A percentile compares a stretch with the other conserved stretches of the same genome.
phyloP scores from a whole-genome alignment of 306 rosid species.

The Vigna angularis region DNA sequence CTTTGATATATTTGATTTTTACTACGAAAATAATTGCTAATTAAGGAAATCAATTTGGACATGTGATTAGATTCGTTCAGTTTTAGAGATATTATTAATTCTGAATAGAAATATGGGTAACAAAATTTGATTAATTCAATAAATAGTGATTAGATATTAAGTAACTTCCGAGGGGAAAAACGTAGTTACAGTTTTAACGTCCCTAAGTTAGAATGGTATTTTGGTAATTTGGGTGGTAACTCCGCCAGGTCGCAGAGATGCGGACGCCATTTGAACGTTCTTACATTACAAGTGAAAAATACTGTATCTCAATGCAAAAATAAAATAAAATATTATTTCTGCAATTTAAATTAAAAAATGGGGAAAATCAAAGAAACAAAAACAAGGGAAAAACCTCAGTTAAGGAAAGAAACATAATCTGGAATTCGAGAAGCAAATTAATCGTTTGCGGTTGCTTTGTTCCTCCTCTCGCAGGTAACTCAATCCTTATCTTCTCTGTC shows the following conservation, averaged over 20 bases:
- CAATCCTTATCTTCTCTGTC: slow-evolving; percentile 34
- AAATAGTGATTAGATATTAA: neutral
- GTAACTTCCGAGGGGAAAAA: neutral
- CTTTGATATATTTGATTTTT: neutral
- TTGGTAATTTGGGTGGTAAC: slow-evolving; percentile 18
- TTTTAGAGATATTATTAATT: too few relatives aligned
- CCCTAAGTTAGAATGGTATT: slow-evolving; percentile 41
- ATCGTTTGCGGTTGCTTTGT: slow-evolving; percentile 48
- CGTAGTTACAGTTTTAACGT: slow-evolving; percentile 37
- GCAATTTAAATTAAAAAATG: neutral
- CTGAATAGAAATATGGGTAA: too few relatives aligned
- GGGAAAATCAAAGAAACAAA: slow-evolving; percentile 22
- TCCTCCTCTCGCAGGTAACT: slow-evolving; percentile 69
- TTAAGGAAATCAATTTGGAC: too few relatives aligned
- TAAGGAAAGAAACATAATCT: slow-evolving; percentile 43
- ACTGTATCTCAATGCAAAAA: slow-evolving; percentile 36
- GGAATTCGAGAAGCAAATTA: slow-evolving; percentile 36
- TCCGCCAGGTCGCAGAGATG: slow-evolving; percentile 47
- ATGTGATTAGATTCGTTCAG: too few relatives aligned
- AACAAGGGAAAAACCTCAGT: slow-evolving; percentile 41
- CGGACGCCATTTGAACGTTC: slow-evolving; percentile 58
- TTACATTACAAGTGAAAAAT: slow-evolving; percentile 22
- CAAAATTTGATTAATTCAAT: too few relatives aligned
- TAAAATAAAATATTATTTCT: neutral
- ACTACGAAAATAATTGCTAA: too few relatives aligned